phyloP scores from a whole-genome alignment of 148 eudicot genomes.

The Chenopodium quinoa region DNA sequence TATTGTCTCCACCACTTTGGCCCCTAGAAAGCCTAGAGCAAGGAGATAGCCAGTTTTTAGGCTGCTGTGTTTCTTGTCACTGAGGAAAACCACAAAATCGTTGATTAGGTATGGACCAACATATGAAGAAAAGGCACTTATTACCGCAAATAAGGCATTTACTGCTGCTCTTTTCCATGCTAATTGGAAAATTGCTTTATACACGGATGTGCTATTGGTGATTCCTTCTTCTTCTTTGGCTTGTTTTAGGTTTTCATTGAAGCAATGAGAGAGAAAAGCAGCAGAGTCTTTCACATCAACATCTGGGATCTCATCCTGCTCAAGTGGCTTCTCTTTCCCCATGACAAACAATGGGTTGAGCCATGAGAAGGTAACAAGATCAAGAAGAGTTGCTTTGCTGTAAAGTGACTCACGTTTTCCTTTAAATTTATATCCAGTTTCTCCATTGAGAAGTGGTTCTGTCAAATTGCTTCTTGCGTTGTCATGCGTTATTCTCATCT shows the following conservation, averaged over 20 bases:
- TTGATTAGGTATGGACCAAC: slow-evolving; percentile 88
- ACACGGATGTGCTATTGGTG: slow-evolving; percentile 44
- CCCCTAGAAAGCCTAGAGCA: slow-evolving; percentile 70
- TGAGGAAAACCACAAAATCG: slow-evolving; percentile 69
- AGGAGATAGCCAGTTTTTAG: slow-evolving; percentile 71
- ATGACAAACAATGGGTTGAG: slow-evolving; percentile 76
- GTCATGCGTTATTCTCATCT: slow-evolving; percentile 29
- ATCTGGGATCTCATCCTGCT: slow-evolving; percentile 83
- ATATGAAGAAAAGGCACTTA: slow-evolving; percentile 69
- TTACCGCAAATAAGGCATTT: slow-evolving; percentile 78
- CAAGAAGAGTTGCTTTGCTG: slow-evolving; percentile 66
- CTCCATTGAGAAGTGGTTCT: slow-evolving; percentile 59
- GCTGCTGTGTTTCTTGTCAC: slow-evolving; percentile 52
- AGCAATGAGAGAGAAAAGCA: slow-evolving; percentile 45
- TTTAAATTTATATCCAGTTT: slow-evolving; percentile 33
- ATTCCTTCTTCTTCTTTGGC: slow-evolving; percentile 51
- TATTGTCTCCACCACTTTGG: slow-evolving; percentile 78
- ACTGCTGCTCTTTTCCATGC: slow-evolving; percentile 75
- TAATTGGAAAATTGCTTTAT: slow-evolving; percentile 59
- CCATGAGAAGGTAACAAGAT: slow-evolving; percentile 88
- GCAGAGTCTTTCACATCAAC: slow-evolving; percentile 70
- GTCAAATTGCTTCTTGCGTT: slow-evolving; percentile 35
- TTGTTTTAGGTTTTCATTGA: slow-evolving; percentile 60
- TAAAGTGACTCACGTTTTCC: slow-evolving; percentile 52
- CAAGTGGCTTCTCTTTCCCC: slow-evolving; percentile 76